Evolutionary conservation across 345 rosid genomes (phyloP).

Genomic region (Corchorus capsularis): DNA sequence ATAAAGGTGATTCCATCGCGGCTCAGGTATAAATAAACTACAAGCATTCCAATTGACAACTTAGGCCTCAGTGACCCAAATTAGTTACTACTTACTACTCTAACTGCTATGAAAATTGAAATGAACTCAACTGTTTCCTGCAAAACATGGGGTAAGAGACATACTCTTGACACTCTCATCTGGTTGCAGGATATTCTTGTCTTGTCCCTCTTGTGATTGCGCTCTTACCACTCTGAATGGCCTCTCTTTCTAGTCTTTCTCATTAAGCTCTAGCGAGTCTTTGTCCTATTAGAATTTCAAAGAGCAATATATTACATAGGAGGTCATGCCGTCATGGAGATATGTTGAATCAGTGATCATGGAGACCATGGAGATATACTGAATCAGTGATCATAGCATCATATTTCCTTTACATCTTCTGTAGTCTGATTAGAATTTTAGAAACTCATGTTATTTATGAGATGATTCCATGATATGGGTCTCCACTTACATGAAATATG

Average conservation of each 20-base stretch:
- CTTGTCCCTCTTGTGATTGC: neutral
- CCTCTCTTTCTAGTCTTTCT: neutral
- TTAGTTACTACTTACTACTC: neutral
- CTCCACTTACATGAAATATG: neutral
- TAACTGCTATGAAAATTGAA: neutral
- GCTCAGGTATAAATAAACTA: conserved; percentile 61
- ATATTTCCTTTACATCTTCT: neutral
- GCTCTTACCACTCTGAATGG: neutral
- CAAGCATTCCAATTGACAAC: neutral
- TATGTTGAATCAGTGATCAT: too few relatives aligned
- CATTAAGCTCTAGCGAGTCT: neutral
- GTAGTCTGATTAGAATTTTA: neutral
- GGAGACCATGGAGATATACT: neutral
- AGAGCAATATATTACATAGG: neutral
- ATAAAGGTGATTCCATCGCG: conserved; percentile 54
- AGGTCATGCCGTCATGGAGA: neutral
- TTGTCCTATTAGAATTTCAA: neutral
- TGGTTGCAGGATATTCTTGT: neutral
- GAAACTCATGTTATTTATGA: neutral
- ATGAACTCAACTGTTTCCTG: neutral
- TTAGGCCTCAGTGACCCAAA: neutral
- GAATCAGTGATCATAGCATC: neutral
- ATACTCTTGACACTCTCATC: neutral
- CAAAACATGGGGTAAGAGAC: neutral
- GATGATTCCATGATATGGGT: neutral